Base-by-base conservation (phyloP, 1,139 yeast genomes). In the Yamadazyma buinensis region DNA sequence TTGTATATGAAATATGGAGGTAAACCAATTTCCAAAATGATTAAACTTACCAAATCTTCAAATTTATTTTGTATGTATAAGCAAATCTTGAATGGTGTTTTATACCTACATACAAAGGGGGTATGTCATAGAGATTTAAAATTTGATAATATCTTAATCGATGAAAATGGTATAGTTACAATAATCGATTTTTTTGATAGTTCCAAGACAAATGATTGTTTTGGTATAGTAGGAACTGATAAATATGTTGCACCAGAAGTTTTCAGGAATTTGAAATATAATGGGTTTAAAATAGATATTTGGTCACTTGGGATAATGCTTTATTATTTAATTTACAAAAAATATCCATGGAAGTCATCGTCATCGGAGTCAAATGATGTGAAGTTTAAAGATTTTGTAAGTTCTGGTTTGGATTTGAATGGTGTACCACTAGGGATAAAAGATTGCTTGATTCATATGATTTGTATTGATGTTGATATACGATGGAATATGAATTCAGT, bases 261-360 rank as follows among this genome's bases (percentile, higher is more conserved):
- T 14, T 59, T 58, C 28, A 38, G 49, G 12, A 36, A 35, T 11
- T 43, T 74, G 9, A 47, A 45, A 11, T 75, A 75, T 45, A 57
- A 64, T 36, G 75, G 77, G 0, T 52, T 47, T 31, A 51, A 51
- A 23, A 59, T 62, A 6, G 80, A 75, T 42, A 48, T 71, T 9
- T 75, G 81, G 81, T 65, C 78, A 0, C 40, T 72, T 26, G 80
- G 74, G 0, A 57, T 73, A 2, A 52, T 73, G 3, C 46, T 70
- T 2, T 62, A 58, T 38, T 64, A 58, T 41, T 43, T 69, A 38
- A 13, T 58, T 3, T 45, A 48, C 17, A 40, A 44, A 17, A 43
- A 35, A 20, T 55, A 49, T 30, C 72, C 72, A 4, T 69, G 75
- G 75, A 52, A 52, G 39, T 40, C 46, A 5, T 47, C 50, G 15